Conservation (phyloP, 2,329 filamentous ascomycete genomes). For the Talaromyces amestolkiae region DNA sequence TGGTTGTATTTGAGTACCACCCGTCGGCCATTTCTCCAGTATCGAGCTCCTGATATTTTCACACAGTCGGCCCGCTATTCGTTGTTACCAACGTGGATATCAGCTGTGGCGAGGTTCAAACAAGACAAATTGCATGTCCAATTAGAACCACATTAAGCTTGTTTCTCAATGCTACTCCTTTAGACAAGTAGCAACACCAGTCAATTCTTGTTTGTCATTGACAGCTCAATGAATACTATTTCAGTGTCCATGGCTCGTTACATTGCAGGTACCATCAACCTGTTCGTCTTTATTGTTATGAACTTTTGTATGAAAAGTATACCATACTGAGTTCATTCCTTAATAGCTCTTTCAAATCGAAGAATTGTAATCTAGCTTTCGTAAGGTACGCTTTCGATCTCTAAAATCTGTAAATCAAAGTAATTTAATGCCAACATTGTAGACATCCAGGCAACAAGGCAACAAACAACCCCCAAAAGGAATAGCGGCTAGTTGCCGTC, state of each 20-base stretch:
- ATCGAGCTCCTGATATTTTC: background rate
- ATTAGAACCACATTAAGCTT: background rate
- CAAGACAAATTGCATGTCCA: background rate
- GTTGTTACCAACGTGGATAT: background rate
- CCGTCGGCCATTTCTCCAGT: background rate
- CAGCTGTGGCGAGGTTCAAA: background rate
- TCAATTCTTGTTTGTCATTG: background rate
- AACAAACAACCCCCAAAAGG: background rate
- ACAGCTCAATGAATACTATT: background rate
- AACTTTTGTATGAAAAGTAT: background rate
- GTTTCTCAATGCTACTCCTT: background rate
- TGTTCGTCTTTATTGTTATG: background rate
- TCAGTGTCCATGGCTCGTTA: background rate
- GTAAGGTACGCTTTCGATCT: too few species aligned
- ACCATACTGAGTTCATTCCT: background rate
- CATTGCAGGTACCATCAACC: background rate
- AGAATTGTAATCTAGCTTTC: too few species aligned
- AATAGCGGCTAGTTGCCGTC: background rate
- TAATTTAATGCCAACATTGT: background rate
- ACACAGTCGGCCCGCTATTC: background rate
- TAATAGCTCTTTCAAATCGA: too few species aligned
- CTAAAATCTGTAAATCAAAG: background rate
- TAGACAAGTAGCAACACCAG: background rate
- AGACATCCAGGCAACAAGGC: conserved; percentile 1
- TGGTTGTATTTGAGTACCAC: background rate